Conservation (phyloP, 345 rosid species). For the Boechera divaricarpa region DNA sequence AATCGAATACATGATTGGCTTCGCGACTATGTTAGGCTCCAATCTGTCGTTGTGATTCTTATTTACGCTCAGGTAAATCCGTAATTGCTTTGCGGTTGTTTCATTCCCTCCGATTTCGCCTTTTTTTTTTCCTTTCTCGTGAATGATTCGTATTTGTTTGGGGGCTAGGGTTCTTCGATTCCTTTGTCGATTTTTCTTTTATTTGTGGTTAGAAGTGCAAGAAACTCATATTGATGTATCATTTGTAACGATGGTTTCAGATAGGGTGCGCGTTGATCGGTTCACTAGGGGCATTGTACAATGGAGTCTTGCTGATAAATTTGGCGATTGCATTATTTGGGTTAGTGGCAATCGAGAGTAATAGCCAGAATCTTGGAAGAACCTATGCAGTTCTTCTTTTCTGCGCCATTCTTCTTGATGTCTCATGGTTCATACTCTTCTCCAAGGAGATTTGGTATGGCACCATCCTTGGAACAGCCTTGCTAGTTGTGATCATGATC, state of each 20-base stretch:
- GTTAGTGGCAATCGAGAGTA: conserved; percentile 79
- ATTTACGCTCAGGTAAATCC: conserved; percentile 71
- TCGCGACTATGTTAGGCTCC: conserved; percentile 77
- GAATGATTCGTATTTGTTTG: conserved; percentile 11
- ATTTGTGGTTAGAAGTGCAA: neutral
- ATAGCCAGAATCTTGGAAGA: conserved; percentile 73
- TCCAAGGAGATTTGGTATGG: conserved; percentile 63
- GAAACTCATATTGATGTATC: neutral
- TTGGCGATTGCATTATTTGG: conserved; percentile 78
- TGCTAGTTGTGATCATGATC: neutral
- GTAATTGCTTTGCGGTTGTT: neutral
- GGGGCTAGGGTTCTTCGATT: conserved; percentile 37
- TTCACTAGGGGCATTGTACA: conserved; percentile 82
- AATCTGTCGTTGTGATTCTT: conserved; percentile 69
- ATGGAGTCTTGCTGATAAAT: conserved; percentile 71
- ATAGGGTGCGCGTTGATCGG: conserved; percentile 83
- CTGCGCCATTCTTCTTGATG: conserved; percentile 64
- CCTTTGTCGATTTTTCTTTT: neutral
- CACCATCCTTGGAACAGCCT: neutral
- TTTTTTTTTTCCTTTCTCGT: neutral
- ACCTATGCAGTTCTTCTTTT: conserved; percentile 81
- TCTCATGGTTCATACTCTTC: conserved; percentile 72
- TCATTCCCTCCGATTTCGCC: neutral
- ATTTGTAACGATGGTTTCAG: conserved; percentile 38
- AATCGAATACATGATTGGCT: conserved; percentile 61